These are phyloP conservation scores for Solanum commersonii DNA, from an alignment of 257 asterid genomes.

Conservation along the genomic window DNA sequence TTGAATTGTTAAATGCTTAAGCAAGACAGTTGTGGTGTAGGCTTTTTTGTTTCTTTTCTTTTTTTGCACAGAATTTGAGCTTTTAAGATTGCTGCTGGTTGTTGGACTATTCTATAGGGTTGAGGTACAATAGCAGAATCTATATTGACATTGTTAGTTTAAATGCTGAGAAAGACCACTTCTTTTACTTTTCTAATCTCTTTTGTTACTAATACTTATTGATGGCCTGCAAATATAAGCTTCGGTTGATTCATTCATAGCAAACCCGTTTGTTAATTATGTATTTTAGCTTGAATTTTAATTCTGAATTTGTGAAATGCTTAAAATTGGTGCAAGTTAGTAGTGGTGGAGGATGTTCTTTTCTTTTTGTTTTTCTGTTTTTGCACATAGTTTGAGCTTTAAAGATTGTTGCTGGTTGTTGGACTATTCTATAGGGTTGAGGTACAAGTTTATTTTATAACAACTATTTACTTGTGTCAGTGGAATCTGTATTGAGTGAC, in stretches of 20 bases:
- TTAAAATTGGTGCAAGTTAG: background rate
- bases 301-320: background rate
- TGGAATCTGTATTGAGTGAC: background rate
- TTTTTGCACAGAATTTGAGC: background rate
- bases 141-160: background rate
- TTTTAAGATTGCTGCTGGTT: background rate
- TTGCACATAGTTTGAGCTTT: background rate
- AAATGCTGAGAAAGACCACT: background rate
- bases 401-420: background rate
- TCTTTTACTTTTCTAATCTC: background rate
- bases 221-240: background rate
- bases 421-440: background rate
- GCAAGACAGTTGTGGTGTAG: background rate
- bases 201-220: background rate
- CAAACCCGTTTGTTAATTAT: background rate
- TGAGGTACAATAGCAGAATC: background rate
- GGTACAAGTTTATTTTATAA: background rate
- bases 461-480: background rate
- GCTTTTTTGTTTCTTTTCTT: background rate
- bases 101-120: background rate
- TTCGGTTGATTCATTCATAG: background rate
- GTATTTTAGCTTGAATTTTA: background rate
- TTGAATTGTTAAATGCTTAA: background rate
- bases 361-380: background rate
- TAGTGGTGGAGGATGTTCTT: background rate